Evolutionary conservation across 1,284 basidiomycete genomes (phyloP).

Genomic region (Meripilus lineatus): DNA sequence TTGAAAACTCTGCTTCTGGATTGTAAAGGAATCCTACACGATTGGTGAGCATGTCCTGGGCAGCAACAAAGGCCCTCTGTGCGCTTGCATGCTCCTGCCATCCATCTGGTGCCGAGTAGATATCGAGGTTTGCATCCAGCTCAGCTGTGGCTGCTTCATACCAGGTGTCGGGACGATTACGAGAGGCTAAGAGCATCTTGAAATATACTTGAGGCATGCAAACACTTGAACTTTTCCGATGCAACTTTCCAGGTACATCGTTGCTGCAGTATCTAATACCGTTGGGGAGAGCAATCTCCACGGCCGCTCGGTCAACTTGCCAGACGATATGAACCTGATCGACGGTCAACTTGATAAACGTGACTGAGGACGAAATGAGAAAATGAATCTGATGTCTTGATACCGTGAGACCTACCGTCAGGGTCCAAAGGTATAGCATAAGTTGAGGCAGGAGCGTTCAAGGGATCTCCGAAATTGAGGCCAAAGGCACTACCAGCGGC

Average conservation of each 20-base stretch:
- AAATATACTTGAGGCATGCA: conserved; percentile 43
- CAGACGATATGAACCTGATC: conserved; percentile 52
- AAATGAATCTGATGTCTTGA: neutral
- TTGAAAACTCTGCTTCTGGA: conserved; percentile 10
- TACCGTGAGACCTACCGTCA: conserved; percentile 54
- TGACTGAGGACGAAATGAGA: conserved; percentile 42
- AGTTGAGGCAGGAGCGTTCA: conserved; percentile 77
- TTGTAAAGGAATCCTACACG: conserved; percentile 58
- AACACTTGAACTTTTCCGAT: conserved; percentile 56
- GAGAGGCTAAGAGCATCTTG: conserved; percentile 42
- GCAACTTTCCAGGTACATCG: conserved; percentile 63
- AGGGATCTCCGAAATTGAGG: conserved; percentile 66
- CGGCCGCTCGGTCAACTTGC: conserved; percentile 44
- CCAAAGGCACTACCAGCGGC: conserved; percentile 56
- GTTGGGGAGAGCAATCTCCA: conserved; percentile 51
- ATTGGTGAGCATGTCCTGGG: conserved; percentile 66
- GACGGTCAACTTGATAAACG: conserved; percentile 63
- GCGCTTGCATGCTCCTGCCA: conserved; percentile 47
- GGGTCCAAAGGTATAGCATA: conserved; percentile 63
- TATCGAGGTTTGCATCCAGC: conserved; percentile 59
- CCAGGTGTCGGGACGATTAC: conserved; percentile 48
- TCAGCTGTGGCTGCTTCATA: conserved; percentile 57
- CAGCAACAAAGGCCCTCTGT: conserved; percentile 66
- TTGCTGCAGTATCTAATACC: conserved; percentile 70
- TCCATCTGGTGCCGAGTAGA: conserved; percentile 60